These are phyloP conservation scores for Coniella vitis DNA, from an alignment of 2,329 filamentous ascomycete genomes.

Conservation along the genomic window DNA sequence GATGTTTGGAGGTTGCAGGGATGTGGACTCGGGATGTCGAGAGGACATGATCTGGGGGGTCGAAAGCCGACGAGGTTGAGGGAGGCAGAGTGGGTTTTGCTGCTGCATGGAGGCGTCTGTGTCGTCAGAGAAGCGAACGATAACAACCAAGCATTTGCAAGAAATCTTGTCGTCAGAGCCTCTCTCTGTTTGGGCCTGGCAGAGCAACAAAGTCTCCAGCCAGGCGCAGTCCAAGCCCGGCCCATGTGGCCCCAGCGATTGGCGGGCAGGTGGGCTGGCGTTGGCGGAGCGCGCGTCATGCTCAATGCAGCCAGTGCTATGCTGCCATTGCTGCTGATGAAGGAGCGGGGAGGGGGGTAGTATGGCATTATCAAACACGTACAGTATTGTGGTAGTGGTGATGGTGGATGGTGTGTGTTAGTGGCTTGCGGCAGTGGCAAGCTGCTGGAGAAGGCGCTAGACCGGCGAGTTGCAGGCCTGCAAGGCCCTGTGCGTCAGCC, in stretches of 20 bases:
- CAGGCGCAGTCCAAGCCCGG: not conserved
- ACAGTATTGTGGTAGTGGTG: too few species aligned
- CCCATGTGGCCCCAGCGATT: not conserved
- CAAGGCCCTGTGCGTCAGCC: not conserved
- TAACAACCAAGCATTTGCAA: conserved; percentile 4
- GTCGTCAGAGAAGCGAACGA: not conserved
- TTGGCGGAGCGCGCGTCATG: not conserved
- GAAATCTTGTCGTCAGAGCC: not conserved
- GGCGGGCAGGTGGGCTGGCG: not conserved
- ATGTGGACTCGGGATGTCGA: conserved; percentile 1
- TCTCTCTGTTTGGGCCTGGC: not conserved
- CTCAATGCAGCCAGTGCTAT: not conserved
- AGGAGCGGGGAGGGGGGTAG: not conserved
- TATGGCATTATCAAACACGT: too few species aligned
- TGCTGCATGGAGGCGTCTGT: not conserved
- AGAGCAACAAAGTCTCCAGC: not conserved
- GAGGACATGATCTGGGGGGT: conserved; percentile 12
- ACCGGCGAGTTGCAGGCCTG: not conserved
- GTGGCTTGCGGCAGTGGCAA: not conserved
- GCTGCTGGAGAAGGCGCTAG: not conserved
- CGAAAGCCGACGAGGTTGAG: not conserved
- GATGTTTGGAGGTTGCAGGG: conserved; percentile 13
- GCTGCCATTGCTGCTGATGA: not conserved
- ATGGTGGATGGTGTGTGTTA: too few species aligned
- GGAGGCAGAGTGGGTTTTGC: not conserved